Base-by-base conservation (phyloP, 768 basidiomycete genomes). In the Dentipellis fragilis region DNA sequence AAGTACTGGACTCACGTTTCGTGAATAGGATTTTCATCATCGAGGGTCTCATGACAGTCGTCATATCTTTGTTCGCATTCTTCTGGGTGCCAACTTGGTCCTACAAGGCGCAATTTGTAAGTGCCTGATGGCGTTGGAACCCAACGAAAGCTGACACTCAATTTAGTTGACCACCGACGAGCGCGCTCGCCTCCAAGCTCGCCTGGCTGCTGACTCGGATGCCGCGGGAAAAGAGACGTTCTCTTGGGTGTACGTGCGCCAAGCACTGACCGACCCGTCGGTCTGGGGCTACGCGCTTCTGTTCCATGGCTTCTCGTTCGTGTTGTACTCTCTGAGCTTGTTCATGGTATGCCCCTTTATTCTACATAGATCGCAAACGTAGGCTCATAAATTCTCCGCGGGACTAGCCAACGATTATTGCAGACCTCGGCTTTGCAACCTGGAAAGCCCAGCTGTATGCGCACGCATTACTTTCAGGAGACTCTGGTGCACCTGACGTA, bases 301-400 rank as follows among this genome's bases (percentile, higher is more conserved):
- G 1, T 83, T 83, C 66, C 82, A 84, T 57, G 81, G 79, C 1
- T 81, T 78, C 60, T 76, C 83, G 2, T 82, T 81, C 59, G 80
- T 76, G 10, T 61, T 79, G 19, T 83, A 81, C 62, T 80, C 80
- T 14, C 62, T 81, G 58, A 80, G 78, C 64, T 66, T 84, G 7
- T 84, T 83, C 67, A 58, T 82, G 74, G 79, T 78, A 62, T 35
- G 71, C 59, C 46, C 42, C 16, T 17, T 11, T 11, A 22, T 1
- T 52, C 14, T 22, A 38, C 36, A 21, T 19, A 34, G 37, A 2
- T 50, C 10, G 12, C 22, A n/a, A 6, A 29, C 45, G 39, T 19
- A 58, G 36, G 23, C 49, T n/a, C 37, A 12, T 4, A 3, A 29
- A 29, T 17, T 21, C 34, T 37, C 22, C 36, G 7, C 21, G 29